Evolutionary conservation across 768 basidiomycete genomes (phyloP).

Genomic region (Chlorophyllum brunneum): DNA sequence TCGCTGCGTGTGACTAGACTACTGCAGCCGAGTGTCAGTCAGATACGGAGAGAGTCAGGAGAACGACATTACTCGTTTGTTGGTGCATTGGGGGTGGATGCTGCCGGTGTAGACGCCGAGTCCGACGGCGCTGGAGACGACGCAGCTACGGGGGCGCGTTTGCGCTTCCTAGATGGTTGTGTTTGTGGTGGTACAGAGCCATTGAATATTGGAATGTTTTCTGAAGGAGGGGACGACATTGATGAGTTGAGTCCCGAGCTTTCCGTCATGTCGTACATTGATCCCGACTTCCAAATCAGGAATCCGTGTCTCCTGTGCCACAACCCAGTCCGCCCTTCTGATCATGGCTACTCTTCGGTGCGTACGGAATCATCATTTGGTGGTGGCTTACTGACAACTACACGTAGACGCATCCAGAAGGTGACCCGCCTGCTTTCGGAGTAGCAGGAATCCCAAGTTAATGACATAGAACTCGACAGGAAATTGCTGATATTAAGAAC

Average conservation of each 20-base stretch:
- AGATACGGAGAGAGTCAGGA: neutral
- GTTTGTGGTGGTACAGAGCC: conserved; percentile 29
- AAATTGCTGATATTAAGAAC: conserved; percentile 56
- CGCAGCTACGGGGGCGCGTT: conserved; percentile 43
- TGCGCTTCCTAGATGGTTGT: conserved; percentile 47
- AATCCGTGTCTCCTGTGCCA: neutral
- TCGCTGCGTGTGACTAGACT: conserved; percentile 65
- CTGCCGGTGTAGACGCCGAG: conserved; percentile 29
- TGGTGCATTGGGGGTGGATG: conserved; percentile 20
- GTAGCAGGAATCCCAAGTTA: conserved; percentile 7
- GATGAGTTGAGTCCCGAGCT: neutral
- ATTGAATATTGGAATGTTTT: conserved; percentile 18
- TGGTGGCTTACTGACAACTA: conserved; percentile 18
- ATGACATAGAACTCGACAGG: conserved; percentile 37
- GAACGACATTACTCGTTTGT: conserved; percentile 2
- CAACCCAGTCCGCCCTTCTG: neutral
- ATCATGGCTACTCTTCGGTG: conserved; percentile 40
- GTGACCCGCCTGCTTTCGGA: conserved; percentile 36
- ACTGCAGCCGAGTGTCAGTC: conserved; percentile 23
- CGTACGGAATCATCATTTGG: conserved; percentile 15
- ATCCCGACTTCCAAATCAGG: conserved; percentile 9
- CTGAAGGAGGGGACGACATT: conserved; percentile 13
- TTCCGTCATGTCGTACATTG: neutral
- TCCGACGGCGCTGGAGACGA: conserved; percentile 63
- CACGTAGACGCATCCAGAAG: conserved; percentile 68